Evolutionary conservation across 352 stramenopile species (phyloP), one percentile per base, ranked within the genome.

Genomic region (Globisporangium yorkense): DNA sequence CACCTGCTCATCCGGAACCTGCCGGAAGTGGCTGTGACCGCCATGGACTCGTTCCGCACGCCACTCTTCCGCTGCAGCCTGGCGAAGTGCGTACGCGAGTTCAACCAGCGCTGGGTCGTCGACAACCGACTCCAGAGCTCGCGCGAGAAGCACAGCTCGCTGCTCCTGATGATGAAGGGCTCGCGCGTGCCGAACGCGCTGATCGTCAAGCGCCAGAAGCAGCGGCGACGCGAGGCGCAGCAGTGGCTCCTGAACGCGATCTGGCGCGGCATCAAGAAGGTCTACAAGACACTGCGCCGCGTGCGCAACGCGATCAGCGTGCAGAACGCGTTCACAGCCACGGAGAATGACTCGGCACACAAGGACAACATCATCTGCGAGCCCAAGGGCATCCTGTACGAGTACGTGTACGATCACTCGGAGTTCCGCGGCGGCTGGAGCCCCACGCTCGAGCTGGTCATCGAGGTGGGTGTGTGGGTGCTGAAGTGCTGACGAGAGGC

Each of bases 381-480:
- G 24, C 79, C 83, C 0, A 92, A 89, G 57, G 83, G 80, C 15
- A 88, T 92, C 47, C 54, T 92, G 43, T 91, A 89, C 62, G 83
- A 92, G 61, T 92, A 91, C 50, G 58, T 82, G n/a, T 92, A 91
- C 55, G 80, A 92, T 37, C 70, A 88, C 46, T 77, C 82, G 24
- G 83, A 92, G 57, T 85, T 87, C 39, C 66, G 75, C 0, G 77
- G 78, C 33, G 67, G 79, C 2, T 57, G 63, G 4, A 91, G 83
- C 43, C 75, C 77, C 27, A 89, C 83, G 10, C 54, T 92, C 18
- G 61, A 62, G 41, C 55, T 88, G 10, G 84, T 92, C 18, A 56
- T 89, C 0, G 62, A 91, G 70, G 83, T 92, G 57, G 7, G 61
- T 49, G 8, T 9, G n/a, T 20, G 29, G 29, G 13, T 16, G 8